phyloP scores from a whole-genome alignment of 305 asterid genomes.

The Fraxinus albicans region DNA sequence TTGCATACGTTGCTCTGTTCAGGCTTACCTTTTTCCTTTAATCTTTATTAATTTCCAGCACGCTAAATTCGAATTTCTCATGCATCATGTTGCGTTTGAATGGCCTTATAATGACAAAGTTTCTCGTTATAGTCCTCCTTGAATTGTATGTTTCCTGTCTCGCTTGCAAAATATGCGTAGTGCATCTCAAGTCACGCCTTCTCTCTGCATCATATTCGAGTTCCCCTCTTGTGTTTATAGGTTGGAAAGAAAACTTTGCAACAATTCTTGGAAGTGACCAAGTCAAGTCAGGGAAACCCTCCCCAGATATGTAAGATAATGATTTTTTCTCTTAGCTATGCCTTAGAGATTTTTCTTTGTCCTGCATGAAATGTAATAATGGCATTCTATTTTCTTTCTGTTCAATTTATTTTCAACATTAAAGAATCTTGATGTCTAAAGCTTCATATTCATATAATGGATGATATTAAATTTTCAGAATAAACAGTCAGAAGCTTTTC shows the following conservation, averaged over 20 bases:
- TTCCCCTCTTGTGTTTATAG: slow-evolving; percentile 31
- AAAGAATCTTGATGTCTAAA: neutral
- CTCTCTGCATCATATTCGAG: neutral
- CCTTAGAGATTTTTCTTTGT: neutral
- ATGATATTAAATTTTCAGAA: neutral
- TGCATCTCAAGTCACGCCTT: neutral
- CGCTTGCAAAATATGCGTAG: neutral
- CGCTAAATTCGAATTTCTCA: neutral
- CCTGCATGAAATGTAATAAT: slow-evolving; percentile 6
- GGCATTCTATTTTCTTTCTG: slow-evolving; percentile 12
- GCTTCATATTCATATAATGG: neutral
- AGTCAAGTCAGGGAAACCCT: slow-evolving; percentile 85
- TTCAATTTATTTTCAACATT: slow-evolving; percentile 12
- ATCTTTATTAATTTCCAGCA: neutral
- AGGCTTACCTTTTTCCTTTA: neutral
- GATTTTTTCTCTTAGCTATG: slow-evolving; percentile 4
- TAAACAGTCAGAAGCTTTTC: neutral
- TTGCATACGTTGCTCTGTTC: neutral
- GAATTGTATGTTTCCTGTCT: neutral
- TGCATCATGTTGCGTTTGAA: neutral
- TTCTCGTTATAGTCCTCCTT: neutral
- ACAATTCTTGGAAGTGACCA: slow-evolving; percentile 85
- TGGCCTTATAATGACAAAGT: neutral
- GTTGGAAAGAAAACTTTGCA: slow-evolving; percentile 74
- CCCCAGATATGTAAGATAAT: slow-evolving; percentile 77